phyloP scores from a whole-genome alignment of 192 early-diverging fungal genomes.

The Podila epigama region DNA sequence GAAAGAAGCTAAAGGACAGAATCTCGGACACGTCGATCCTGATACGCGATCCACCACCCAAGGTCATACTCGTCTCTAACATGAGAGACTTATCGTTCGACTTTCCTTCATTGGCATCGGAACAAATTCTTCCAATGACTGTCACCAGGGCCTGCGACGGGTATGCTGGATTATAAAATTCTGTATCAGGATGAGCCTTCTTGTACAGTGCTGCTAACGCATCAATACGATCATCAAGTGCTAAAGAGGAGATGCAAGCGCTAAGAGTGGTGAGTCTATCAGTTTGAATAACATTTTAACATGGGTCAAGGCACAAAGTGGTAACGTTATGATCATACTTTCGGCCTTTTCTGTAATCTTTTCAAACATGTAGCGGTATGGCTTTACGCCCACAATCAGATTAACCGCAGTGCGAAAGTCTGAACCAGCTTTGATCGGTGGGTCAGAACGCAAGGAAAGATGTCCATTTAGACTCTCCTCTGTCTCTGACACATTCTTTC shows the following conservation, averaged over 20 bases:
- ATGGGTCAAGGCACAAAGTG: too few relatives aligned
- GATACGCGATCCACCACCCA: conserved; percentile 77
- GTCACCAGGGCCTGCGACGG: conserved; percentile 17
- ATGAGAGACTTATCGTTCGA: conserved; percentile 76
- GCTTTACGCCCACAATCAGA: conserved; percentile 40
- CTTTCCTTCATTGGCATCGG: conserved; percentile 68
- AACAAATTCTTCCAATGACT: conserved; percentile 78
- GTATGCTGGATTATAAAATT: conserved; percentile 21
- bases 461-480: conserved; percentile 68
- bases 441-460: conserved; percentile 44
- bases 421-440: not conserved
- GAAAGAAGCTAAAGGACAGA: conserved; percentile 79
- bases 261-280: too few relatives aligned
- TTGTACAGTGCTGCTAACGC: conserved; percentile 25
- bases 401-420: conserved; percentile 50
- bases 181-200: conserved; percentile 17
- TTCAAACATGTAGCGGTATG: conserved; percentile 85
- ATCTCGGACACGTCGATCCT: conserved; percentile 67
- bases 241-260: conserved; percentile 27
- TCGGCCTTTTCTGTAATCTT: conserved; percentile 71
- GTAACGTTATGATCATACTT: conserved; percentile 25
- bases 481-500: conserved; percentile 34
- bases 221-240: conserved; percentile 45
- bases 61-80: conserved; percentile 80
- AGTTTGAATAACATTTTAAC: too few relatives aligned